phyloP scores from a whole-genome alignment of 805 yeast species.

The Metschnikowia dekortorum region DNA sequence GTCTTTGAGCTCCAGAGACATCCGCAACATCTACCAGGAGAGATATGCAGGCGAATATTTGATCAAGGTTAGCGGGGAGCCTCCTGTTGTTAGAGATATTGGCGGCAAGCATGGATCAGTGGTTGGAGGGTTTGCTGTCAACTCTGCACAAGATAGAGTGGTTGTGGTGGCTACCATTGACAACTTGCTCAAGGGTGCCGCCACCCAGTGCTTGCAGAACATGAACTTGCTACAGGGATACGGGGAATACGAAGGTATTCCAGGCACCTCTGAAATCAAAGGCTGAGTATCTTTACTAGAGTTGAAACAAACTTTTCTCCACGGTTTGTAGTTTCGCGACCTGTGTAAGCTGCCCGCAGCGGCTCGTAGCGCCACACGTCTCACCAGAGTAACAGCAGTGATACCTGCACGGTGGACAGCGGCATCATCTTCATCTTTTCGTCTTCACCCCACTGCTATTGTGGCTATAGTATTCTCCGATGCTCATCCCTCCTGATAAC shows the following conservation, averaged over 20 bases:
- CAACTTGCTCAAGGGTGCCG: slow-evolving; percentile 95
- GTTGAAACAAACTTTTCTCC: background rate
- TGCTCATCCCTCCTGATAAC: slow-evolving; percentile 91
- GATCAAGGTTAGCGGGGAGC: slow-evolving; percentile 82
- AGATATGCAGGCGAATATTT: slow-evolving; percentile 83
- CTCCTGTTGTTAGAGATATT: slow-evolving; percentile 88
- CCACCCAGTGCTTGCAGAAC: slow-evolving; percentile 96
- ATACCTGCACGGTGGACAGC: background rate
- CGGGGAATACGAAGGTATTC: slow-evolving; percentile 94
- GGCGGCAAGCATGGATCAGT: slow-evolving; percentile 93
- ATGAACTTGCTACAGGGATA: slow-evolving; percentile 86
- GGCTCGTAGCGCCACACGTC: too few species aligned
- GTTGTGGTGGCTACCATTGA: slow-evolving; percentile 95
- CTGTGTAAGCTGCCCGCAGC: too few species aligned
- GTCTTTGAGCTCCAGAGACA: slow-evolving; percentile 71
- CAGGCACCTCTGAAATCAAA: slow-evolving; percentile 35
- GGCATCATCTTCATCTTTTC: background rate
- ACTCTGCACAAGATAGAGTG: slow-evolving; percentile 80
- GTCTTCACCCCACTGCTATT: background rate
- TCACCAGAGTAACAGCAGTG: background rate
- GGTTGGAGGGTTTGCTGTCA: slow-evolving; percentile 94
- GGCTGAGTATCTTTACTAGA: slow-evolving; percentile 2
- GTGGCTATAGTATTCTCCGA: slow-evolving; percentile 19
- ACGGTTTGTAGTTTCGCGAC: background rate
- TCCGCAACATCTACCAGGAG: slow-evolving; percentile 81